Evolutionary conservation across 1,139 yeast species (phyloP), one percentile per base, ranked within the genome.

Genomic region (Protomyces arabidopsidicola): DNA sequence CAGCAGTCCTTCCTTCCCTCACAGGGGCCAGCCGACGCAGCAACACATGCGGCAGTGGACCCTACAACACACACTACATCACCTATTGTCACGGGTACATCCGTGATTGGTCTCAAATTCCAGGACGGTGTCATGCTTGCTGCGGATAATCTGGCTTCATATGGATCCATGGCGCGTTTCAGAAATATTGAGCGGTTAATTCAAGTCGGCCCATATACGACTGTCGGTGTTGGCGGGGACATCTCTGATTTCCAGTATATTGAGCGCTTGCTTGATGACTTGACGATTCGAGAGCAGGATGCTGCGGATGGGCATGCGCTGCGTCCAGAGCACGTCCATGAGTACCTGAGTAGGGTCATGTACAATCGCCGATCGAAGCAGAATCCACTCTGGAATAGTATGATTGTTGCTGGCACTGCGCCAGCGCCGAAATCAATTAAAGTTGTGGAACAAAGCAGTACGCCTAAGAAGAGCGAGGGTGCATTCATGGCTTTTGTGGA

Each of bases 321-420:
- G 73, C 82, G 87, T 69, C 96, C 98, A 10, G 85, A 90, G 38
- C 89, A 90, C 72, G 85, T 95, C 53, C 95, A 89, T 75, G 95
- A 89, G 74, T 93, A 90, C 74, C 79, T 95, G 70, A 84, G 95
- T 55, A 84, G 88, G 68, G 87, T 91, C 54, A 81, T 91, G 81
- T 95, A 95, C 77, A 81, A 83, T 70, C 85, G 98, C 76, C 84
- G 99, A 76, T 82, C 88, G 61, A 90, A 91, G 76, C 86, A 95
- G 93, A 84, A 95, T 74, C 99, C 99, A 27, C 81, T 90, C 68
- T 95, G 98, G 98, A 95, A 93, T 76, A 88, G 98, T 0, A 79
- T 89, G 50, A 80, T 95, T 65, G 97, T 93, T 60, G 97, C 91
- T 9, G 99, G 67, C 98, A 53, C 58, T 8, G 53, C 63, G n/a